Evolutionary conservation across 2,329 filamentous ascomycete genomes (phyloP).

Genomic region (Ophiostoma sp.): DNA sequence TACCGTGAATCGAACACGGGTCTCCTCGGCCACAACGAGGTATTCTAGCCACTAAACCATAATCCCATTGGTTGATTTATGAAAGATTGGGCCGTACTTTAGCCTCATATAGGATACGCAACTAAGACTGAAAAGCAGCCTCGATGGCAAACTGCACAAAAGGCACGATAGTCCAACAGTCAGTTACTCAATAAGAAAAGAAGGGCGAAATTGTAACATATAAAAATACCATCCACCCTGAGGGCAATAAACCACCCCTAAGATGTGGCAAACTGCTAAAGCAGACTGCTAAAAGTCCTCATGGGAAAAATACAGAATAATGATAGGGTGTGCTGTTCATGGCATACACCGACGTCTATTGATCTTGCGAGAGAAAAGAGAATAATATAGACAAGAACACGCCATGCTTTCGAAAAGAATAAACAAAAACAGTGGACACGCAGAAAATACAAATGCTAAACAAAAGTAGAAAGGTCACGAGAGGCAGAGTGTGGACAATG

Average conservation of each 20-base stretch:
- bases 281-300: no score
- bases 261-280: no score
- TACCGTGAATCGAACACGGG: slow-evolving; percentile 28
- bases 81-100: background rate
- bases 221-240: no score
- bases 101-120: background rate
- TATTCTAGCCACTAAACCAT: slow-evolving; percentile 28
- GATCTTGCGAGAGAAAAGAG: background rate
- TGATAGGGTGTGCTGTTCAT: background rate
- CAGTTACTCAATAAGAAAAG: background rate
- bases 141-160: no score
- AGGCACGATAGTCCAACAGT: background rate
- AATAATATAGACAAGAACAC: background rate
- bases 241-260: no score
- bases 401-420: slow-evolving; percentile 11
- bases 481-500: background rate
- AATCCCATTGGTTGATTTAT: slow-evolving; percentile 20
- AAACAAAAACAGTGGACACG: slow-evolving; percentile 2
- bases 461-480: background rate
- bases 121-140: background rate
- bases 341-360: background rate
- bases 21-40: slow-evolving; percentile 28
- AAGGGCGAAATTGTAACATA: background rate
- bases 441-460: background rate
- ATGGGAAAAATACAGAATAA: no score